Base-by-base conservation (phyloP, 2,329 filamentous ascomycete species). In the Pezicula rhizophila region DNA sequence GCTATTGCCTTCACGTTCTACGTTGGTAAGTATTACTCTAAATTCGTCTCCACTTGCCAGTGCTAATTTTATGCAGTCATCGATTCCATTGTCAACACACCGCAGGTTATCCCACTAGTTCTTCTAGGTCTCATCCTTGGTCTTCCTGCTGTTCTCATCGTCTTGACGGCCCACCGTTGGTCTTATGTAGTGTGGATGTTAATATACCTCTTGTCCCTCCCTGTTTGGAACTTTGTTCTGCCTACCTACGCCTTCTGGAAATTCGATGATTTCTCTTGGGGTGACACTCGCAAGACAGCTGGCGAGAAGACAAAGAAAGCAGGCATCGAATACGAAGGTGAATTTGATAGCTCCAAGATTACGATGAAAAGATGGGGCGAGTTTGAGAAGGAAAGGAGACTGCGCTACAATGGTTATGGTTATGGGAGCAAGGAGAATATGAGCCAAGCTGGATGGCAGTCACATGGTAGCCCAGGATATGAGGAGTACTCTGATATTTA, bases 191-290 rank as follows among this genome's bases (percentile, higher is more conserved):
- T 87, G 39, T 99, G 93, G 93, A 97, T 99, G 93, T 66, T 93
- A 39, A 93, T 97, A 68, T 99, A 99, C 68, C 80, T 99, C 15
- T 47, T 91, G 41, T 96, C 93, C 1, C 81, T 99, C 1, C 95
- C 95, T 0, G 79, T 99, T 50, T 99, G 93, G 93, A 99, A 99
- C 70, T 96, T 99, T 66, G 77, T 99, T 34, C 82, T 99, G 8
- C 93, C 93, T 0, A 81, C 82, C 7, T 99, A 99, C 66, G 87
- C 93, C 3, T 99, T 92, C 76, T 99, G 93, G 93, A 97, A 99
- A 72, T 99, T 99, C 66, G 93, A 99, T 67, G 93, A 99, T 73
- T 99, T 99, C 76, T 95, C 88, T 49, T 99, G 93, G 93, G 93
- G 93, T 63, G 95, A 99, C 56, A 99, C 93, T 48, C 83, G 93